Evolutionary conservation across 495 filamentous ascomycete species (phyloP), one percentile per base, ranked within the genome.

Genomic region (Cryomyces antarcticus): DNA sequence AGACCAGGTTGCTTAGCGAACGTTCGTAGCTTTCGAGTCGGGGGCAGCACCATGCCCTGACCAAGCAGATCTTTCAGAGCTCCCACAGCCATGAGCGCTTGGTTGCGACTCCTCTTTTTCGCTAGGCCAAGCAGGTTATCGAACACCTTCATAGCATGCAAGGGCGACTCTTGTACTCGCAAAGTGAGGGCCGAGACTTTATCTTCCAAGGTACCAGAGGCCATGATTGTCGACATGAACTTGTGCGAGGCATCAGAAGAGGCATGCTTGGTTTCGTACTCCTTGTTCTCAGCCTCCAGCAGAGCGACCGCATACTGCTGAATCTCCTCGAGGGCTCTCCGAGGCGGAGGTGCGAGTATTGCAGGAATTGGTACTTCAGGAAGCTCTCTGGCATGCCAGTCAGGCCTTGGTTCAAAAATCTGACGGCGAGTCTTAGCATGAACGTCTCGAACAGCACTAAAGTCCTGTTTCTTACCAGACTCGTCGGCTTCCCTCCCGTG

Each of bases 221-320:
- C 64, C 89, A 97, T 95, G 57, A 97, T 93, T 5, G 85, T 92
- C 2, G 82, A 80, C 64, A 95, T 75, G 66, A 96, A 97, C 59
- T 80, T 89, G 54, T 87, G 77, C 7, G 86, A 81, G 1, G 89
- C 94, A 36, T 81, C 79, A 24, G 71, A 48, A 48, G 52, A 68
- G 59, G 66, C 54, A 44, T 70, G 59, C 4, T 62, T 62, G 5
- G 56, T 59, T 7, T 63, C 59, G 56, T 84, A 79, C 60, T 77
- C 47, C 37, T 70, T 60, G 58, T 69, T 70, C 62, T 97, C 89
- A 28, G 72, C 62, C 43, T 86, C 74, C 2, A 96, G 66, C 12
- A 95, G 62, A 4, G 66, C 65, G 37, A 76, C 72, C 7, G 83
- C 87, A 57, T 87, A 74, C 2, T 71, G 60, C 49, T 89, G 78